Evolutionary conservation across 495 filamentous ascomycete genomes (phyloP), one percentile per base, ranked within the genome.

Genomic region (Xanthoparmelia taractica): DNA sequence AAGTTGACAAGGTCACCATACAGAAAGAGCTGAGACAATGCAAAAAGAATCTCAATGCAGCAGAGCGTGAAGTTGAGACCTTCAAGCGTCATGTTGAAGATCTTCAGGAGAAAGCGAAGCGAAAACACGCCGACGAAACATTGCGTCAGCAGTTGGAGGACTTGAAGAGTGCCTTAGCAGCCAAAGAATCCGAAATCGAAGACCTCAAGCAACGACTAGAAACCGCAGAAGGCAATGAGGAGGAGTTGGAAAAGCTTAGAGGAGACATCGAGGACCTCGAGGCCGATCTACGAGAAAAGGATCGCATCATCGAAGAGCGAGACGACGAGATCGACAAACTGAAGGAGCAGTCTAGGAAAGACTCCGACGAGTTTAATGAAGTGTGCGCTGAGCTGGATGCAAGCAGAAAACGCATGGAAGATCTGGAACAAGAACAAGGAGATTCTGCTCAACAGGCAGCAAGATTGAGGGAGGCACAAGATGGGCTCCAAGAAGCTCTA

Each of bases 1-100:
- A 97, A 75, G 89, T 96, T 59, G 84, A 92, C 71, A 87, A 87
- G 71, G 80, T 93, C 59, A 92, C 89, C 2, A 87, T 97, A 81
- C 85, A 92, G 69, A 83, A 85, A 57, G 94, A 98, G 65, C 82
- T 98, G 17, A 82, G 86, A 57, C 84, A 84, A 58, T 94, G 92
- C 74, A 86, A 86, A 69, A 96, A 96, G 72, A 84, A 82, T 11
- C 78, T 98, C 18, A 80, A 79, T 40, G 78, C 82, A 45, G 91
- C 91, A 34, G 91, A 97, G 76, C 87, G 87, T 60, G 90, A 88
- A 33, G 74, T 95, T 6, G 91, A 95, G 71, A 76, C 80, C 56
- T 96, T 91, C 70, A 79, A 85, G 55, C 80, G 85, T 63, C 88
- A 94, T 74, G 81, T 96, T 57, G 70, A 86, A 43, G 91, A 96